Evolutionary conservation across 129 eudicot genomes (phyloP).

Genomic region (Arctium minus): DNA sequence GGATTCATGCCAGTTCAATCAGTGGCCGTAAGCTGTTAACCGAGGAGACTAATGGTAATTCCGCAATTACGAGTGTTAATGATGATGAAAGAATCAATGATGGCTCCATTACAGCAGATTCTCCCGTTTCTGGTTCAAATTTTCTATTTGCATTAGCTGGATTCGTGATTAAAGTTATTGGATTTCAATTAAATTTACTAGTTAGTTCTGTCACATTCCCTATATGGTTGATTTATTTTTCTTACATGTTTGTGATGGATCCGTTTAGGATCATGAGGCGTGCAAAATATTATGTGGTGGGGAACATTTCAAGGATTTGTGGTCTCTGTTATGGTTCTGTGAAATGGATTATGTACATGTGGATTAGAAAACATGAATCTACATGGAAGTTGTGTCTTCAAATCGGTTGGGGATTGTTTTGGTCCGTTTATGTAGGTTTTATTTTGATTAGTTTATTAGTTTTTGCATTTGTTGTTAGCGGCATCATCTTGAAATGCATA

Average conservation of each 20-base stretch:
- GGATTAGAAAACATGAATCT: slow-evolving; percentile 51
- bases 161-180: slow-evolving; percentile 44
- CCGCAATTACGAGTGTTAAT: slow-evolving; percentile 22
- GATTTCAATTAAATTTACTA: slow-evolving; percentile 48
- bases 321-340: slow-evolving; percentile 13
- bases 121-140: slow-evolving; percentile 18
- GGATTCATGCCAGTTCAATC: slow-evolving; percentile 12
- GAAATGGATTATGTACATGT: slow-evolving; percentile 23
- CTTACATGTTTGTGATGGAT: slow-evolving; percentile 49
- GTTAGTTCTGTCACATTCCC: slow-evolving; percentile 47
- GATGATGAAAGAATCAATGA: slow-evolving; percentile 6
- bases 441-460: slow-evolving; percentile 54
- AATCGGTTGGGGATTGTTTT: slow-evolving; percentile 68
- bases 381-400: slow-evolving; percentile 42
- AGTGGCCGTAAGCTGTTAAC: background rate
- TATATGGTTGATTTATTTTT: slow-evolving; percentile 30
- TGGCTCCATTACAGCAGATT: slow-evolving; percentile 19
- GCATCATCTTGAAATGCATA: slow-evolving; percentile 44
- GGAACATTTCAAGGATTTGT: slow-evolving; percentile 9
- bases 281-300: slow-evolving; percentile 15
- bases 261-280: slow-evolving; percentile 40
- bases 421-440: slow-evolving; percentile 61
- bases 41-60: slow-evolving; percentile 23
- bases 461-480: slow-evolving; percentile 59
- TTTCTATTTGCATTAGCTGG: slow-evolving; percentile 36